A percentile compares a stretch with the other conserved stretches of the same genome.
These are phyloP conservation scores for Pistacia vera DNA, from an alignment of 345 rosid genomes.

Conservation along the genomic window DNA sequence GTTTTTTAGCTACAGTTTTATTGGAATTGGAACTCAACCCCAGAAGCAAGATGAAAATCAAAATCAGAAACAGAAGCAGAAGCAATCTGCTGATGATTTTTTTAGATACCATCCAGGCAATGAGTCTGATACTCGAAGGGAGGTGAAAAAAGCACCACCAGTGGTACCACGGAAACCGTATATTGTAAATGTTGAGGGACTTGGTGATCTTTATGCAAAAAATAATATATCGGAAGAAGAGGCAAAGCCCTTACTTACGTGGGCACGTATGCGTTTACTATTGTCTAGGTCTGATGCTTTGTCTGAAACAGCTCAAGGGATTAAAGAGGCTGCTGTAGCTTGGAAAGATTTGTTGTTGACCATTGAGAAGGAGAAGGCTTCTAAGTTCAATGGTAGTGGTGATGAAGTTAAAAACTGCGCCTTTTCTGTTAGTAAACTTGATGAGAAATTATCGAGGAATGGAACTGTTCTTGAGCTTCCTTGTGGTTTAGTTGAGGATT, in stretches of 20 bases:
- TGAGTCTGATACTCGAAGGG: constrained; percentile 31
- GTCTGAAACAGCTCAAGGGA: constrained; percentile 74
- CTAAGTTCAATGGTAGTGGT: constrained; percentile 18
- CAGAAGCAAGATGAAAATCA: constrained; percentile 30
- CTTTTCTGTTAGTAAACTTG: constrained; percentile 42
- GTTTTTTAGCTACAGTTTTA: constrained; percentile 52
- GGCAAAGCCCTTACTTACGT: constrained; percentile 52
- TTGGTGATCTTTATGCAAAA: constrained; percentile 51
- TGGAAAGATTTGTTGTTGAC: constrained; percentile 53
- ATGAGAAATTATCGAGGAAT: constrained; percentile 29
- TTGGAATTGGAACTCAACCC: constrained; percentile 35
- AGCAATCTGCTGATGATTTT: constrained; percentile 50
- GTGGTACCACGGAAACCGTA: constrained; percentile 40
- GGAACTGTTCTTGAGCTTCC: constrained; percentile 60
- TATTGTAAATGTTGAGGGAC: constrained; percentile 51
- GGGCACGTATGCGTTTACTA: constrained; percentile 63
- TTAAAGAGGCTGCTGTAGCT: constrained; percentile 69
- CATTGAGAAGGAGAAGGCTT: constrained; percentile 36
- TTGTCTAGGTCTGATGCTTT: constrained; percentile 78
- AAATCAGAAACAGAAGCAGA: constrained; percentile 26
- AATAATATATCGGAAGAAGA: constrained; percentile 48
- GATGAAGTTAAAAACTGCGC: constrained; percentile 52
- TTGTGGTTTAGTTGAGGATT: constrained; percentile 77
- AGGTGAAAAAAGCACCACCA: constrained; percentile 23
- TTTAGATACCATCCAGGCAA: constrained; percentile 36